These are phyloP conservation scores for Calocera viscosa DNA, from an alignment of 768 basidiomycete species.

Conservation along the genomic window DNA sequence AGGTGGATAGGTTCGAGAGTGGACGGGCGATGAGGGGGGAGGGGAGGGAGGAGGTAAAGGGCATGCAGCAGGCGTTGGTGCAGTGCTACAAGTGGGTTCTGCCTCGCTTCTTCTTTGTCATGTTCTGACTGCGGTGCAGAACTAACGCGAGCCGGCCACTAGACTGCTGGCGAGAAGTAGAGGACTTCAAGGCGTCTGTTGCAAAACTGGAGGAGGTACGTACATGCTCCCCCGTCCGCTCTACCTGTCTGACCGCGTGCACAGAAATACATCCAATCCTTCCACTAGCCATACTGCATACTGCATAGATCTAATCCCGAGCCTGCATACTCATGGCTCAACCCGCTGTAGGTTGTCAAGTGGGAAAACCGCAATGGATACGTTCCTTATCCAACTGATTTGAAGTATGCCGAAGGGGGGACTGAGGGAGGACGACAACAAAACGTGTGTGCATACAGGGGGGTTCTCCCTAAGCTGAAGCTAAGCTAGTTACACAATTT, in stretches of 20 bases:
- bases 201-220: slow-evolving; percentile 54
- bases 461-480: too few relatives aligned
- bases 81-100: slow-evolving; percentile 52
- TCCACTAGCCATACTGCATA: slow-evolving; percentile 8
- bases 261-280: slow-evolving; percentile 11
- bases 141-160: slow-evolving; percentile 42
- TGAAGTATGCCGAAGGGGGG: too few relatives aligned
- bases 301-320: not conserved
- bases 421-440: too few relatives aligned
- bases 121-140: not conserved
- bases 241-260: not conserved
- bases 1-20: slow-evolving; percentile 57
- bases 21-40: slow-evolving; percentile 35
- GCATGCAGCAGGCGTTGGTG: slow-evolving; percentile 45
- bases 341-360: too few relatives aligned
- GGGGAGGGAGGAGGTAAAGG: slow-evolving; percentile 39
- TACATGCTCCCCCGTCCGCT: not conserved
- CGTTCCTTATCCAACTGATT: too few relatives aligned
- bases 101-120: not conserved
- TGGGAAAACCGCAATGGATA: too few relatives aligned
- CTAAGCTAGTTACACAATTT: too few relatives aligned
- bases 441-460: too few relatives aligned
- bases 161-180: slow-evolving; percentile 64
- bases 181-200: slow-evolving; percentile 56
- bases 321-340: too few relatives aligned